Percentiles rank a stretch among this genome's conserved stretches.
phyloP scores from a whole-genome alignment of 2,329 filamentous ascomycete species.

The Paecilomyces fulvus region DNA sequence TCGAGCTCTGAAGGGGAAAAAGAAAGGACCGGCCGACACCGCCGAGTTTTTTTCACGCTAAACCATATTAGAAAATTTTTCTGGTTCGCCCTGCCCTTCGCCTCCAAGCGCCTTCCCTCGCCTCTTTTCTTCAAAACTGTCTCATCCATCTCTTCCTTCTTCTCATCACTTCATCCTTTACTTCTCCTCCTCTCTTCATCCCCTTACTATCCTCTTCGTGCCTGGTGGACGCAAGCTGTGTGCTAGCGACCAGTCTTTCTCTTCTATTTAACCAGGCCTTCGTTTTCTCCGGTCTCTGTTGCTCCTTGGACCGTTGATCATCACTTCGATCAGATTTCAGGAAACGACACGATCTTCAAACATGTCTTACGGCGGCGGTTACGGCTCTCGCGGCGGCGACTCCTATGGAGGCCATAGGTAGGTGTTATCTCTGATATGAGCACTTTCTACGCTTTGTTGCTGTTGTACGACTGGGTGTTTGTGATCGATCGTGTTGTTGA shows the following conservation, averaged over 20 bases:
- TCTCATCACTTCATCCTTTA: not conserved
- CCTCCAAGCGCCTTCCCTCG: conserved; percentile 20
- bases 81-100: conserved; percentile 12
- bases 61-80: conserved; percentile 17
- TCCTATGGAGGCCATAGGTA: conserved; percentile 44
- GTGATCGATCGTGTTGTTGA: not conserved
- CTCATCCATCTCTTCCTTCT: conserved; percentile 7
- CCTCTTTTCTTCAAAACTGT: conserved; percentile 12
- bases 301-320: not conserved
- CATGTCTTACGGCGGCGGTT: conserved; percentile 61
- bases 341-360: conserved; percentile 13
- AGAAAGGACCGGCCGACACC: not conserved
- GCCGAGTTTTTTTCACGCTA: conserved; percentile 13
- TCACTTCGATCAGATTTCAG: not conserved
- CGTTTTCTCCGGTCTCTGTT: not conserved
- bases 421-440: conserved; percentile 8
- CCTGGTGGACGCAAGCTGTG: not conserved
- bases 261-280: conserved; percentile 5
- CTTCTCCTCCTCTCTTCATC: conserved; percentile 2
- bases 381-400: conserved; percentile 29
- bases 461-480: not conserved
- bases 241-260: conserved; percentile 4
- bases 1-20: conserved; percentile 3
- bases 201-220: conserved; percentile 3
- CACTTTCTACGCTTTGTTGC: not conserved